Conservation (phyloP, 108 stramenopile genomes). For the Epithemia pelagica region DNA sequence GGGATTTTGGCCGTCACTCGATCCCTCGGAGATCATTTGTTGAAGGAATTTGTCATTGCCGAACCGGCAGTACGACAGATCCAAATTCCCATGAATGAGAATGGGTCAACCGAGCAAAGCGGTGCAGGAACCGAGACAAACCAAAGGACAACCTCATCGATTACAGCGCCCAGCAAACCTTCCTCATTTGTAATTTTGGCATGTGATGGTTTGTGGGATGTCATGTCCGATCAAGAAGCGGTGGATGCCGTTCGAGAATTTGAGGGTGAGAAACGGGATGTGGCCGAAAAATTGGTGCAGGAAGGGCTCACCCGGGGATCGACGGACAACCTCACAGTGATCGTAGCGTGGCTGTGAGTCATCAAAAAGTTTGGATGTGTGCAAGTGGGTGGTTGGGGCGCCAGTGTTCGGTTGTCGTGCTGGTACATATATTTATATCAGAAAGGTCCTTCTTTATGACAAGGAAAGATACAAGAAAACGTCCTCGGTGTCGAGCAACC, state of each 20-base stretch:
- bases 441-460: no score
- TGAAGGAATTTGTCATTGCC: slow-evolving; percentile 86
- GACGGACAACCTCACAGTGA: slow-evolving; percentile 78
- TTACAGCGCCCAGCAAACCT: neutral
- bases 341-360: slow-evolving; percentile 70
- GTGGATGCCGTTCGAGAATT: slow-evolving; percentile 51
- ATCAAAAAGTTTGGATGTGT: no score
- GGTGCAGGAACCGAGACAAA: neutral
- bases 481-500: no score
- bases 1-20: slow-evolving; percentile 86
- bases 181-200: slow-evolving; percentile 70
- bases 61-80: slow-evolving; percentile 45
- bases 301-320: slow-evolving; percentile 67
- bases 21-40: slow-evolving; percentile 81
- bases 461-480: no score
- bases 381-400: no score
- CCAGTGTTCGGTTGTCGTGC: no score
- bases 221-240: slow-evolving; percentile 78
- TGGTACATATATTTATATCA: no score
- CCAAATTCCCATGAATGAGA: neutral
- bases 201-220: slow-evolving; percentile 92
- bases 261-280: slow-evolving; percentile 19
- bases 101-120: neutral
- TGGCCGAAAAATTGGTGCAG: slow-evolving; percentile 46
- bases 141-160: neutral